Evolutionary conservation across 306 rosid genomes (phyloP), one percentile per base, ranked within the genome.

Genomic region (Bauhinia variegata): DNA sequence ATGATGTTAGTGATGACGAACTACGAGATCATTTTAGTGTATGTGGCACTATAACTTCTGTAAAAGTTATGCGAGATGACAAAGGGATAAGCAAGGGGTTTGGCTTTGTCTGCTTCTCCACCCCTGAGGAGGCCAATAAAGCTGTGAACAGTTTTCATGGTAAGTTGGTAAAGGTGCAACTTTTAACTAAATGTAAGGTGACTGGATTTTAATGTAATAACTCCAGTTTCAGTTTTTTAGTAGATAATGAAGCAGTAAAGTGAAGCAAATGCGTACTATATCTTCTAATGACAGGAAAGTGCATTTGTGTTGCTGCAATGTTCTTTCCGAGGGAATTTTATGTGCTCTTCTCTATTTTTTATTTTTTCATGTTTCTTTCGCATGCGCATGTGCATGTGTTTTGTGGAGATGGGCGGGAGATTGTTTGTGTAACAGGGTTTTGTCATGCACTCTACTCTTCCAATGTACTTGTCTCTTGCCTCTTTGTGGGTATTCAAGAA

Each of bases 21-120:
- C 82, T 92, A 50, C 50, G 74, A 56, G 78, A 77, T 60, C 90
- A 73, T 70, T 92, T 92, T 70, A 75, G 86, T 65, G 77, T 64
- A 46, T 89, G 89, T 63, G 97, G 97, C 65, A 77, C 86, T 39
- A 87, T 92, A 70, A 89, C 97, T 75, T 92, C 97, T 33, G 88
- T 78, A 64, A 89, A 85, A 78, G 70, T 92, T 68, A 92, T 92
- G 97, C 81, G 73, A 53, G 86, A 89, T 71, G 85, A 82, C 32
- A 87, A 82, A 75, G 96, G 96, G 66, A 83, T 80, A 60, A 85
- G 87, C 86, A 89, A 71, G 71, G 97, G 97, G 55, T 92, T 89
- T 80, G 96, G 97, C 63, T 92, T 92, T 79, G 87, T 92, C 52
- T 87, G 95, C 80, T 92, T 89, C 80, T 87, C 95, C 68, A 83